Evolutionary conservation across 345 rosid species (phyloP).

Genomic region (Combretum micranthum): DNA sequence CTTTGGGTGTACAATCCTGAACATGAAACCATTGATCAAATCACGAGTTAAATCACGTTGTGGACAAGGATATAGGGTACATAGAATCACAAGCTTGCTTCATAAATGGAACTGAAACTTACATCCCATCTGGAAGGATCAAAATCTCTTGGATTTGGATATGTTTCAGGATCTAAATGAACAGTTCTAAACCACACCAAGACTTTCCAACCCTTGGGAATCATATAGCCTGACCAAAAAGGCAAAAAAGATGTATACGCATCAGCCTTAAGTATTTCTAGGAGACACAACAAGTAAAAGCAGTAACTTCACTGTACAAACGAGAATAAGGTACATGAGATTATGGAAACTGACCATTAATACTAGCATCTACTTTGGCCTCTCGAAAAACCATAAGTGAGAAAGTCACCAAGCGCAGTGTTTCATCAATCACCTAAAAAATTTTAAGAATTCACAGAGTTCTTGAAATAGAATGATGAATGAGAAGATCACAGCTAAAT

Average conservation of each 20-base stretch:
- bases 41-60: conserved; percentile 2
- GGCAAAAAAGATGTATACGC: background rate
- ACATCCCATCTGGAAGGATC: conserved; percentile 93
- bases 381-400: conserved; percentile 74
- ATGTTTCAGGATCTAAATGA: conserved; percentile 57
- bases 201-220: conserved; percentile 87
- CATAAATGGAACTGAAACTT: conserved; percentile 10
- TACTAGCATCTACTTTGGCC: conserved; percentile 46
- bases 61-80: background rate
- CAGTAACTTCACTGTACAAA: too few species aligned
- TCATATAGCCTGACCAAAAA: conserved; percentile 47
- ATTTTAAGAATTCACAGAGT: background rate
- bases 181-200: conserved; percentile 74
- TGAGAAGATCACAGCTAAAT: background rate
- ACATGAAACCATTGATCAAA: background rate
- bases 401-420: conserved; percentile 67
- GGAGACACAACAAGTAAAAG: too few species aligned
- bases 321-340: too few species aligned
- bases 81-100: background rate
- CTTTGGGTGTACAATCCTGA: conserved; percentile 48
- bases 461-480: background rate
- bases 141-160: conserved; percentile 57
- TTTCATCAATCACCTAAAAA: conserved; percentile 74
- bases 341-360: conserved; percentile 37
- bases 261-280: background rate